Conservation (phyloP, 2,329 filamentous ascomycete genomes). For the Seiridium unicorne region DNA sequence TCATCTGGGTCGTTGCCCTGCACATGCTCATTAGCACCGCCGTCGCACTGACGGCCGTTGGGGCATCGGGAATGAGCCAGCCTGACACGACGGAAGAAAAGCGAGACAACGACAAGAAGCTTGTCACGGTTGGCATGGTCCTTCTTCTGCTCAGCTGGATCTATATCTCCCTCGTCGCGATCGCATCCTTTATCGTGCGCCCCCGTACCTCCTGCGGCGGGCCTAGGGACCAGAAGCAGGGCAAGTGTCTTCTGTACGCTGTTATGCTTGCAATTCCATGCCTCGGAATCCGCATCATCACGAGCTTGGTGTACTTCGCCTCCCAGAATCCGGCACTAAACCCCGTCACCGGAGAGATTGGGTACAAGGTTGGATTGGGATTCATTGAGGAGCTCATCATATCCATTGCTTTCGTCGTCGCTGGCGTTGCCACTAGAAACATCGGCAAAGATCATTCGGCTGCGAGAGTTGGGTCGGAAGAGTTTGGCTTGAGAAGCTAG, state of each 20-base stretch:
- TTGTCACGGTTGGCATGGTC: conserved; percentile 20
- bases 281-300: conserved; percentile 20
- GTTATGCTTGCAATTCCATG: conserved; percentile 18
- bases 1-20: conserved; percentile 15
- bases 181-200: conserved; percentile 8
- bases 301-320: conserved; percentile 21
- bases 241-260: conserved; percentile 15
- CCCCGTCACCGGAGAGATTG: conserved; percentile 18
- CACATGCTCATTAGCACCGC: conserved; percentile 21
- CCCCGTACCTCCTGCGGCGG: neutral
- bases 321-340: conserved; percentile 15
- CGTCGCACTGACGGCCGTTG: conserved; percentile 21
- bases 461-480: conserved; percentile 46
- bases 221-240: neutral
- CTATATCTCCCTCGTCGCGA: conserved; percentile 11
- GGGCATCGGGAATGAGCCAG: conserved; percentile 16
- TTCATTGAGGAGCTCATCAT: conserved; percentile 23
- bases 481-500: neutral
- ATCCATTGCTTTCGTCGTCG: conserved; percentile 14
- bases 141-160: conserved; percentile 20
- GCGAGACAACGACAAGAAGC: conserved; percentile 1
- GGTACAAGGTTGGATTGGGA: conserved; percentile 17
- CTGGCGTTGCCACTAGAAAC: conserved; percentile 19
- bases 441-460: neutral
- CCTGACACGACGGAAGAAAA: conserved; percentile 11